Conservation (phyloP, 2,329 filamentous ascomycete species). For the Claviceps pazoutovae region DNA sequence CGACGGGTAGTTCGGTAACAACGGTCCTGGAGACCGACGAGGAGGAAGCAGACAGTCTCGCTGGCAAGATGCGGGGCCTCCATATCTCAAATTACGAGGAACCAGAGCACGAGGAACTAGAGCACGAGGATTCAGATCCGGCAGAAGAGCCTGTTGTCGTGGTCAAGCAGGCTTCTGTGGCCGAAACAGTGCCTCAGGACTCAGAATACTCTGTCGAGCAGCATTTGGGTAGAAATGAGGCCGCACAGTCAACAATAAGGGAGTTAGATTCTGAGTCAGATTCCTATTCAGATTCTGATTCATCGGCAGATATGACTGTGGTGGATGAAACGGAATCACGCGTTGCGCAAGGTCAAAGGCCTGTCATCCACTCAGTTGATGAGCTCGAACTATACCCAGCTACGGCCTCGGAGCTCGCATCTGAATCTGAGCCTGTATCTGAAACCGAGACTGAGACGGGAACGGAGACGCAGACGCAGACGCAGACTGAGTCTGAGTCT, state of each 20-base stretch:
- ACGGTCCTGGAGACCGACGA: conserved; percentile 76
- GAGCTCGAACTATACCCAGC: not conserved
- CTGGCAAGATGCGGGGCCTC: conserved; percentile 31
- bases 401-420: not conserved
- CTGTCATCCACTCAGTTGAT: not conserved
- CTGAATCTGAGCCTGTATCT: not conserved
- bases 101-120: conserved; percentile 30
- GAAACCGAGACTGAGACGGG: not conserved
- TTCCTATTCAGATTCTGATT: too few relatives aligned
- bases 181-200: conserved; percentile 5
- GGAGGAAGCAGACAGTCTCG: conserved; percentile 43
- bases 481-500: not conserved
- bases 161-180: conserved; percentile 21
- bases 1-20: conserved; percentile 62
- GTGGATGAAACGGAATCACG: conserved; percentile 2
- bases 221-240: not conserved
- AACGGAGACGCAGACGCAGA: not conserved
- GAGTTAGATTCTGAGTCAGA: not conserved
- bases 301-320: conserved; percentile 4
- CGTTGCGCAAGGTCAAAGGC: not conserved
- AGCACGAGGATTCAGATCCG: conserved; percentile 24
- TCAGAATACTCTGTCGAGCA: conserved; percentile 2
- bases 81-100: conserved; percentile 34
- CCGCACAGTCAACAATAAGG: not conserved
- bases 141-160: conserved; percentile 28